Base-by-base conservation (phyloP, 2,329 filamentous ascomycete species). In the Ophiosphaerella korrae region DNA sequence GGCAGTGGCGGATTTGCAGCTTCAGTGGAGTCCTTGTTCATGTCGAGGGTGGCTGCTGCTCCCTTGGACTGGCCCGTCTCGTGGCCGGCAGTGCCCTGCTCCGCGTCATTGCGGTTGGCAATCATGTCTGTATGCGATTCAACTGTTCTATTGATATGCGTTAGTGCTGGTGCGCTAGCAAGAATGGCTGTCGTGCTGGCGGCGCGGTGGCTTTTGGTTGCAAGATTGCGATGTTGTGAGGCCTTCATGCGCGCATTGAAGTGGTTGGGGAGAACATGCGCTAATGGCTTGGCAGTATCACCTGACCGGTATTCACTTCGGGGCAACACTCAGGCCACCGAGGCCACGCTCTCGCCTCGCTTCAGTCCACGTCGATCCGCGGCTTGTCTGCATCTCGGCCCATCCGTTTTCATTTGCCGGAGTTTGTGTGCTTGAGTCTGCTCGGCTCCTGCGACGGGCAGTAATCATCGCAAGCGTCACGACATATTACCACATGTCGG, bases 1-100 rank as follows among this genome's bases (percentile, higher is more conserved):
- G 68, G 64, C 42, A 69, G 57, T 7, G 66, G 64, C n/a, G 64
- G 56, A 9, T 56, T 52, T 21, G 50, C 48, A 7, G 48, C 40
- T 33, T 33, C 45, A 34, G 40, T 42, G 13, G 52, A 51, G 42
- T 51, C 57, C 46, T 50, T 51, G 48, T 40, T 49, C 32, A 21
- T 51, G 35, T 53, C 55, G 48, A 41, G 57, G 29, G 45, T 11
- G 21, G 43, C 44, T 36, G 37, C 50, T 44, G 50, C 44, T 41
- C 46, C 26, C 57, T 13, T 31, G 39, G 14, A 46, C 49, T 26
- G 55, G 52, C 45, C 13, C 36, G 44, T 34, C 12, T 54, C 58
- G 33, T 47, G 45, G 35, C 48, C 43, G 43, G 46, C 26, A 36
- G 49, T 48, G 48, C 58, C 45, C 50, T 53, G 35, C 29, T 52